These are phyloP conservation scores for Suhomyces choctaworum DNA, from an alignment of 1,139 yeast species.

Conservation along the genomic window DNA sequence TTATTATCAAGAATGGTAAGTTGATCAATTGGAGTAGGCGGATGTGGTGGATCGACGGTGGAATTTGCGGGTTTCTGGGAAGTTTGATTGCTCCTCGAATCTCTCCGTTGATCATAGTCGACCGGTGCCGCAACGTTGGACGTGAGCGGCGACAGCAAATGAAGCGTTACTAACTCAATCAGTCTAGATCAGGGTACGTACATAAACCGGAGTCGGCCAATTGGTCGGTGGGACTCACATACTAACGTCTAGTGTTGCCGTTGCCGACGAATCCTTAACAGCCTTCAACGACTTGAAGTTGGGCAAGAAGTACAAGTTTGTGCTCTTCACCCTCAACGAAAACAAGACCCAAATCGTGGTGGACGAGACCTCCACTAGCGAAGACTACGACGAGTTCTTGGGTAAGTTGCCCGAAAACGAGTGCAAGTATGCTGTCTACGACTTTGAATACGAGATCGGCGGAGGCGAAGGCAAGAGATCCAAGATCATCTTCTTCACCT, in stretches of 20 bases:
- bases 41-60: too few relatives aligned
- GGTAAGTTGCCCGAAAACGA: slow-evolving; percentile 92
- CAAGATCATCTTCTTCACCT: slow-evolving; percentile 88
- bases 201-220: not conserved
- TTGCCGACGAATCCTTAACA: slow-evolving; percentile 88
- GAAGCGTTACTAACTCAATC: slow-evolving; percentile 15
- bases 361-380: slow-evolving; percentile 73
- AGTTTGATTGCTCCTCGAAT: too few relatives aligned
- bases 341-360: slow-evolving; percentile 89
- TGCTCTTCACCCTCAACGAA: slow-evolving; percentile 78
- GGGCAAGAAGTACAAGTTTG: slow-evolving; percentile 85
- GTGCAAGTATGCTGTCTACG: slow-evolving; percentile 95
- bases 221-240: slow-evolving; percentile 4
- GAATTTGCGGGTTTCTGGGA: too few relatives aligned
- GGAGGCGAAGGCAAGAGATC: slow-evolving; percentile 95
- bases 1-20: slow-evolving; percentile 10
- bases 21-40: slow-evolving; percentile 1
- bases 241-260: slow-evolving; percentile 71
- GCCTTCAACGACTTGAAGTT: slow-evolving; percentile 96
- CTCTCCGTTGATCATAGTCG: too few relatives aligned
- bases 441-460: slow-evolving; percentile 89
- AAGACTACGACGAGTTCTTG: slow-evolving; percentile 79
- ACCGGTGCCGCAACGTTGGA: too few relatives aligned
- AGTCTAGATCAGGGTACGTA: slow-evolving; percentile 74
- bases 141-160: not conserved